A percentile compares a stretch with the other conserved stretches of the same genome.
These are phyloP conservation scores for Raffaelea arxii DNA, from an alignment of 2,329 filamentous ascomycete genomes.

Conservation along the genomic window DNA sequence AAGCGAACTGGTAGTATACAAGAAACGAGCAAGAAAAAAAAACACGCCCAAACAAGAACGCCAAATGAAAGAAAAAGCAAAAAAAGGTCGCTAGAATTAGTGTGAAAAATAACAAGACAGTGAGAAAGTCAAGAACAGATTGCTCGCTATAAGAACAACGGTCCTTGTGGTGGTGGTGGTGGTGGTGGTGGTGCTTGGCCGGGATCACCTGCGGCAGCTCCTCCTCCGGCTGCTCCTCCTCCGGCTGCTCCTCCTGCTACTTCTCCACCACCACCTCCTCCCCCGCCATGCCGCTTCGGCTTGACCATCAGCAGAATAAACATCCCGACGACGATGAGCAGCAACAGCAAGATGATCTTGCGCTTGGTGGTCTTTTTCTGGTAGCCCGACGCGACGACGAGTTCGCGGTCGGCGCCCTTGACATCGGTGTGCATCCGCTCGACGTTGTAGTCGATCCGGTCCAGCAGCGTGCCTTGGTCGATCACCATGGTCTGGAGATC, in stretches of 20 bases:
- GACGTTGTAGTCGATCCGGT: conserved; percentile 96
- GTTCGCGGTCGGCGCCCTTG: conserved; percentile 84
- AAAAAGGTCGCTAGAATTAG: too few species aligned
- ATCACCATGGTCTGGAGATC: conserved; percentile 95
- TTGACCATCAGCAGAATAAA: conserved; percentile 79
- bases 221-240: too few species aligned
- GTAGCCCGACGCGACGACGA: conserved; percentile 80
- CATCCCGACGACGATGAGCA: conserved; percentile 75
- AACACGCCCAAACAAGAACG: too few species aligned
- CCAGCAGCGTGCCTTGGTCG: conserved; percentile 81
- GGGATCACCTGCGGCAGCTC: too few species aligned
- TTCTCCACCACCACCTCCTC: conserved; percentile 4
- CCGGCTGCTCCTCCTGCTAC: not conserved
- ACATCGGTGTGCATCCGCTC: conserved; percentile 92
- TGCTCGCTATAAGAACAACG: too few species aligned
- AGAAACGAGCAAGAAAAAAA: too few species aligned
- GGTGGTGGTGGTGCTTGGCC: too few species aligned
- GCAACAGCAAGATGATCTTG: conserved; percentile 82
- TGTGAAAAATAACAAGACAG: too few species aligned
- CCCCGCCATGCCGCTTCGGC: conserved; percentile 44
- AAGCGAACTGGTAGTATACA: too few species aligned
- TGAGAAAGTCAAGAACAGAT: too few species aligned
- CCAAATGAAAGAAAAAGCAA: too few species aligned
- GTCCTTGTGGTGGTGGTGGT: too few species aligned
- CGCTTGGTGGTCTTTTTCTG: conserved; percentile 82